phyloP scores from a whole-genome alignment of 441 rosid species.

The Cnidoscolus chayamansa region DNA sequence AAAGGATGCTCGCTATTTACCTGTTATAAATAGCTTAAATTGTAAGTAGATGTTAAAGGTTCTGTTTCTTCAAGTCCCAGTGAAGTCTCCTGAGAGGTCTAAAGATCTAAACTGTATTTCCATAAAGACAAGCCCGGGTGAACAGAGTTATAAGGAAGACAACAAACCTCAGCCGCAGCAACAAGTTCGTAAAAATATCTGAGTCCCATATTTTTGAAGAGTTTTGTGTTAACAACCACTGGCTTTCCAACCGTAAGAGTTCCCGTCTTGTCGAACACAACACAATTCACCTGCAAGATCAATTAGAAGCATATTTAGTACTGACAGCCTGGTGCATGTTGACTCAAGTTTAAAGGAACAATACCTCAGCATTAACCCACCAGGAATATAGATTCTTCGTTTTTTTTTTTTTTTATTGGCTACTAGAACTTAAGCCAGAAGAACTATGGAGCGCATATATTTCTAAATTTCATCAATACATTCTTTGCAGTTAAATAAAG shows the following conservation, averaged over 20 bases:
- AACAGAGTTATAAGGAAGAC: conserved; percentile 12
- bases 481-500: too few relatives aligned
- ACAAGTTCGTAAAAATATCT: conserved; percentile 69
- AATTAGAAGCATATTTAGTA: conserved; percentile 6
- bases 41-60: not conserved
- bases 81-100: not conserved
- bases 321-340: not conserved
- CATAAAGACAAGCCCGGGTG: not conserved
- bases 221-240: conserved; percentile 63
- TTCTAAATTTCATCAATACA: too few relatives aligned
- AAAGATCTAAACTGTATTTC: not conserved
- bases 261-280: conserved; percentile 94
- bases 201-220: conserved; percentile 58
- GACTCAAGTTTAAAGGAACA: too few relatives aligned
- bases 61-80: not conserved
- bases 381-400: too few relatives aligned
- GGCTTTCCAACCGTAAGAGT: conserved; percentile 91
- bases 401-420: too few relatives aligned
- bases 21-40: conserved; percentile 30
- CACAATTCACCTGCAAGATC: conserved; percentile 63
- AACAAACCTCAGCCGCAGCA: conserved; percentile 76
- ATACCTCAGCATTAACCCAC: too few relatives aligned
- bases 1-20: conserved; percentile 90
- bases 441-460: too few relatives aligned
- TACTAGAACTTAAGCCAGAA: too few relatives aligned